Evolutionary conservation across 2,329 filamentous ascomycete species (phyloP), one percentile per base, ranked within the genome.

Genomic region (Trichothecium sympodiale): DNA sequence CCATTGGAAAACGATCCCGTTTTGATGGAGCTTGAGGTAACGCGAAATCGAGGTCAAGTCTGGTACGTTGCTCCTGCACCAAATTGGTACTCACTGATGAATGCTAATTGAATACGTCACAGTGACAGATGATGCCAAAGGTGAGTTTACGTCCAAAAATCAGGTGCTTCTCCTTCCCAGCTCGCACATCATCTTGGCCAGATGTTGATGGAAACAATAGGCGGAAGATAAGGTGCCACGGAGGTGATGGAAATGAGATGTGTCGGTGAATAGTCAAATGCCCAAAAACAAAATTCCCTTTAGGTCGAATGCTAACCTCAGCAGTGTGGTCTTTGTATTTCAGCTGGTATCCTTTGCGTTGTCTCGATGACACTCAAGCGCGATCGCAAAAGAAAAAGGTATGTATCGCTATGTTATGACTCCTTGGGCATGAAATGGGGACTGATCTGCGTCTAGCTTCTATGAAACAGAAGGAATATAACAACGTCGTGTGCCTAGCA

Each of bases 311-410:
- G n/a, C n/a, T n/a, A n/a, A n/a, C n/a, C n/a, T 14, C 14, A 9
- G 17, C 3, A 36, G 34, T 36, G 34, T 27, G 7, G 4, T 8
- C 26, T 26, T 8, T 36, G 34, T 26, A 17, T 10, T 14, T n/a
- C 17, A 27, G 34, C 34, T 8, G 26, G 34, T 10, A 27, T 30
- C 14, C 16, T 23, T 5, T 36, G 34, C 12, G 34, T 30, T 8
- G 29, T 8, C 13, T 16, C 16, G 8, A 17, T 18, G 1, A 29
- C 16, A 8, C 27, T 36, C 12, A 29, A 36, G 28, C 29, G 34
- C n/a, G 20, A 29, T 10, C 15, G 34, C 8, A 36, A 36, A 18
- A 14, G 34, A 15, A 36, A 31, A 26, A 36, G 34, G 34, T 36
- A 36, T 9, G 28, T 13, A 13, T 4, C 2, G 8, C 17, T n/a